Percentiles rank a stretch among this genome's conserved stretches.
phyloP scores from a whole-genome alignment of 2,329 filamentous ascomycete species.

The Escovopsis sp. region DNA sequence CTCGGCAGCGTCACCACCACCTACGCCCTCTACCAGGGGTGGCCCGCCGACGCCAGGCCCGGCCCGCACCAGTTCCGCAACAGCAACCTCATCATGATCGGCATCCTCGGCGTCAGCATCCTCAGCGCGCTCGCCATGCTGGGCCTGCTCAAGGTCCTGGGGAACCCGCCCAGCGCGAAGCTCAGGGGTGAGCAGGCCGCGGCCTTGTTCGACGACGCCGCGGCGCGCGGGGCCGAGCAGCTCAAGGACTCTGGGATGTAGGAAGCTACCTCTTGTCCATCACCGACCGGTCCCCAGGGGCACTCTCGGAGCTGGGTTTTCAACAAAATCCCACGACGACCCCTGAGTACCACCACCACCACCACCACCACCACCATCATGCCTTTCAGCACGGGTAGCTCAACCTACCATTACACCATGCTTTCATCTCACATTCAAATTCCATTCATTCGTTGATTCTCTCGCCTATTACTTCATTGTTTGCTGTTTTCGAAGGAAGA shows the following conservation, averaged over 20 bases:
- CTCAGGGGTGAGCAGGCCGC: constrained; percentile 23
- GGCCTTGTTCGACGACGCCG: constrained; percentile 42
- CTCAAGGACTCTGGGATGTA: constrained; percentile 17
- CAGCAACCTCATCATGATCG: constrained; percentile 81
- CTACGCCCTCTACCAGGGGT: constrained; percentile 78
- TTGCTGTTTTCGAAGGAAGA: background rate
- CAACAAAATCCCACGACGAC: constrained; percentile 13
- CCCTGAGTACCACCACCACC: background rate
- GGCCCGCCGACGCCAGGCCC: constrained; percentile 57
- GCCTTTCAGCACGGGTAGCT: constrained; percentile 14
- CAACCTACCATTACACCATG: constrained; percentile 21
- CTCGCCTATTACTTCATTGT: constrained; percentile 10
- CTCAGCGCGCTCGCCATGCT: constrained; percentile 56
- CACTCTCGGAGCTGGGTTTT: constrained; percentile 10
- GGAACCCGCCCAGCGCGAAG: constrained; percentile 36
- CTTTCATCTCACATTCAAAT: background rate
- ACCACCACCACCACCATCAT: background rate
- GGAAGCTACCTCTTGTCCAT: too few relatives aligned
- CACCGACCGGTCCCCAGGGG: too few relatives aligned
- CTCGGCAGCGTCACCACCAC: constrained; percentile 76
- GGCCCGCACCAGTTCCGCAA: constrained; percentile 61
- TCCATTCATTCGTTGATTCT: background rate
- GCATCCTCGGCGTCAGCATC: constrained; percentile 67
- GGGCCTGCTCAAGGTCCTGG: constrained; percentile 43
- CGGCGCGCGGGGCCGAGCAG: constrained; percentile 40